phyloP scores from a whole-genome alignment of 768 basidiomycete species.

The Tylopilus vinaceipallidus region DNA sequence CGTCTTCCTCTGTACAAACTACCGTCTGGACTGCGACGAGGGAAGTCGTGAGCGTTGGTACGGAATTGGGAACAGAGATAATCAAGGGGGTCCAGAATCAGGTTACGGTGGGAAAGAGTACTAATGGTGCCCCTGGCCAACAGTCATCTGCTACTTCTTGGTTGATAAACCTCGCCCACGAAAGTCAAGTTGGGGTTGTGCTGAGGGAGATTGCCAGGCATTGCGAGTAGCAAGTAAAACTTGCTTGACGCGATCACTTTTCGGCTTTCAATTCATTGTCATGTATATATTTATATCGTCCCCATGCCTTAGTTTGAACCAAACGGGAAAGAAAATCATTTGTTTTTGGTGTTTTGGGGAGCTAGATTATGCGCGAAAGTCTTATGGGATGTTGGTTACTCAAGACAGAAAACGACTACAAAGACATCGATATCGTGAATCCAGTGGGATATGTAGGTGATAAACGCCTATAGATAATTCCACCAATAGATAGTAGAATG shows the following conservation, averaged over 20 bases:
- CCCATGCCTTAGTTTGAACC: too few relatives aligned
- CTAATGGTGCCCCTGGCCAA: conserved; percentile 7
- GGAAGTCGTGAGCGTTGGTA: conserved; percentile 14
- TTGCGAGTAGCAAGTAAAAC: not conserved
- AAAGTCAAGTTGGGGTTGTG: conserved; percentile 23
- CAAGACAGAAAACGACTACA: not conserved
- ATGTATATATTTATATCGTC: too few relatives aligned
- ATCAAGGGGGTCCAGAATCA: conserved; percentile 22
- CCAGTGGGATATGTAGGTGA: not conserved
- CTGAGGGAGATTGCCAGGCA: conserved; percentile 18
- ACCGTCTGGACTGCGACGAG: conserved; percentile 19
- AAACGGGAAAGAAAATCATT: too few relatives aligned
- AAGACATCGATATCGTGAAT: not conserved
- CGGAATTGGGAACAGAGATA: conserved; percentile 19
- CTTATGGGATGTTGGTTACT: not conserved
- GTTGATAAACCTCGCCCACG: conserved; percentile 25
- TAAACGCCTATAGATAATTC: not conserved
- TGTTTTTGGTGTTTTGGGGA: not conserved
- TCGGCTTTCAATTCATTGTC: too few relatives aligned
- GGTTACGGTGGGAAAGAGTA: conserved; percentile 3
- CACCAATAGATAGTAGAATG: not conserved
- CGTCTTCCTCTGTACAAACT: not conserved
- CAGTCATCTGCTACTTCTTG: conserved; percentile 22
- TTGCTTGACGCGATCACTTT: too few relatives aligned
- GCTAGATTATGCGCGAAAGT: not conserved